A percentile compares a stretch with the other conserved stretches of the same genome.
Conservation (phyloP, 1,284 basidiomycete genomes). For the Puccinia novopanici region DNA sequence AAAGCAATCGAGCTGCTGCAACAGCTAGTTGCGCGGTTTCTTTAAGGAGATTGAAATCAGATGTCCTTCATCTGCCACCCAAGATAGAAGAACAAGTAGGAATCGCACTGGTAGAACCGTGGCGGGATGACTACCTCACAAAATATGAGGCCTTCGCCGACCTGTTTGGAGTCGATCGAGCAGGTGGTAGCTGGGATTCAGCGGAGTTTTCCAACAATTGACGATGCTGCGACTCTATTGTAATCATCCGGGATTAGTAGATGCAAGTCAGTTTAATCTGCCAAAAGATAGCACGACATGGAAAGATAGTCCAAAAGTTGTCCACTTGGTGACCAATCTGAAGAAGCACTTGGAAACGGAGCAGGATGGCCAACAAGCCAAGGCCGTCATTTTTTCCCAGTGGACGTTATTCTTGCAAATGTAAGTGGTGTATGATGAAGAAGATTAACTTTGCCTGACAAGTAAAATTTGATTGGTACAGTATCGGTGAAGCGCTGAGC, state of each 20-base stretch:
- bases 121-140: no score
- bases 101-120: not conserved
- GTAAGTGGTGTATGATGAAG: not conserved
- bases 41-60: constrained; percentile 11
- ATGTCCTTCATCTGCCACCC: not conserved
- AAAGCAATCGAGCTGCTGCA: constrained; percentile 4
- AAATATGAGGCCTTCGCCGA: no score
- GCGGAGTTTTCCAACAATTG: constrained; percentile 11
- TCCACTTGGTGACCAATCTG: no score
- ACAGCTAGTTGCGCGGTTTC: not conserved
- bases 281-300: not conserved
- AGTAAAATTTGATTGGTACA: not conserved
- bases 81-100: constrained; percentile 10
- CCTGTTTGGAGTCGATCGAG: no score
- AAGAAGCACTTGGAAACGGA: constrained; percentile 2
- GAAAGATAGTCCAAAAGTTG: constrained; percentile 1
- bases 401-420: constrained; percentile 2
- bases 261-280: not conserved
- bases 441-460: not conserved
- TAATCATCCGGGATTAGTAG: no score
- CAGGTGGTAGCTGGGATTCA: constrained; percentile 14
- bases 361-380: not conserved
- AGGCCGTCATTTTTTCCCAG: constrained; percentile 3
- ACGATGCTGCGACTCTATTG: not conserved
- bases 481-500: not conserved